Conservation (phyloP, 805 yeast genomes). For the Nakazawaea ishiwadae region DNA sequence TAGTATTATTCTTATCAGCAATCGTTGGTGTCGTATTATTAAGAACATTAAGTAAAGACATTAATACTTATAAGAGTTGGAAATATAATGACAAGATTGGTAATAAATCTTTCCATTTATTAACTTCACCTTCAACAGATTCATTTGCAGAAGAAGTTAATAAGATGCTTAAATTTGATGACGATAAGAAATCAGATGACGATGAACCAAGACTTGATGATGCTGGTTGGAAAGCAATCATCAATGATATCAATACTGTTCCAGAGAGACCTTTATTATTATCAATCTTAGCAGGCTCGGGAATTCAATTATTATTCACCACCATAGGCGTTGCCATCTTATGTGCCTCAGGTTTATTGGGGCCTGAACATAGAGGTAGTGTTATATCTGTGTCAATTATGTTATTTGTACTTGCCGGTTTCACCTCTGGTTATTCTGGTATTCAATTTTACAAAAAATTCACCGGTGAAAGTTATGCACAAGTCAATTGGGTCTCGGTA, state of each 20-base stretch:
- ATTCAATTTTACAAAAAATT: conserved; percentile 57
- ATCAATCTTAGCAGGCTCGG: conserved; percentile 62
- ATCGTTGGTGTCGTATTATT: conserved; percentile 62
- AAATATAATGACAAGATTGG: background rate
- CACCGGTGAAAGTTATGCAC: conserved; percentile 33
- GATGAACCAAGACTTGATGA: conserved; percentile 6
- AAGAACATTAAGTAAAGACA: conserved; percentile 48
- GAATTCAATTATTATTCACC: conserved; percentile 68
- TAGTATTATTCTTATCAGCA: conserved; percentile 56
- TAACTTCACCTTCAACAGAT: conserved; percentile 4
- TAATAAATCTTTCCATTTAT: conserved; percentile 1
- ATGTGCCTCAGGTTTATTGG: conserved; percentile 53
- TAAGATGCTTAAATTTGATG: conserved; percentile 16
- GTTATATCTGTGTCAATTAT: conserved; percentile 55
- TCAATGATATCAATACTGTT: conserved; percentile 46
- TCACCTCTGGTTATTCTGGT: conserved; percentile 70
- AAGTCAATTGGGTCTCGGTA: conserved; percentile 29
- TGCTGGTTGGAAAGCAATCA: conserved; percentile 49
- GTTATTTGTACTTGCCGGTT: conserved; percentile 64
- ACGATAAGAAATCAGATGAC: conserved; percentile 18
- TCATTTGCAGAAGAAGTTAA: conserved; percentile 13
- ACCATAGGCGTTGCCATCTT: conserved; percentile 55
- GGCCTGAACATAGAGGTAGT: conserved; percentile 66
- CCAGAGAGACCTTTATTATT: conserved; percentile 47
- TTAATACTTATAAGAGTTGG: conserved; percentile 17